Percentiles rank a stretch among this genome's conserved stretches.
Conservation (phyloP, 108 stramenopile genomes). For the Cafeteria roenbergensis region DNA sequence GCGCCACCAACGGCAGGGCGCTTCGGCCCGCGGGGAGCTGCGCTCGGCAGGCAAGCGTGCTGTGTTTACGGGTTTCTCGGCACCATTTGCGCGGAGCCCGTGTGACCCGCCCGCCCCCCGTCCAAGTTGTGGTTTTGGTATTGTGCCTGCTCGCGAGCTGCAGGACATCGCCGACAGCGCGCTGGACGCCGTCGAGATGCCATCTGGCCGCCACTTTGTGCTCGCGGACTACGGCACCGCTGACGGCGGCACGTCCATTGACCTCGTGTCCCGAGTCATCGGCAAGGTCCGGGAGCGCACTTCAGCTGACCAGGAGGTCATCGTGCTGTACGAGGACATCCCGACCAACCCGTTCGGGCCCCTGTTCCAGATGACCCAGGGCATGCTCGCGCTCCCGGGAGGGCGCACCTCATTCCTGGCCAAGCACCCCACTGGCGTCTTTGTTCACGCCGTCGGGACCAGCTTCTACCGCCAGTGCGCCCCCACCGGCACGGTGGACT, state of each 20-base stretch:
- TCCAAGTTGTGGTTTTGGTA: no score
- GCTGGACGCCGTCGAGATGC: constrained; percentile 20
- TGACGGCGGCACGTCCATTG: constrained; percentile 32
- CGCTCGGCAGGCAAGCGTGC: no score
- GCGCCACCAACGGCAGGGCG: no score
- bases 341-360: constrained; percentile 39
- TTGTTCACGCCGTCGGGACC: constrained; percentile 31
- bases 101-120: no score
- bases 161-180: constrained; percentile 24
- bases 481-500: constrained; percentile 33
- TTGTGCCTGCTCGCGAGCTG: no score
- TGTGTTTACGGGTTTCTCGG: no score
- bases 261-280: not conserved
- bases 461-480: constrained; percentile 40
- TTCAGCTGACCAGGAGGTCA: constrained; percentile 15
- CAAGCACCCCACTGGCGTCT: constrained; percentile 21
- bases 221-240: constrained; percentile 47
- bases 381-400: constrained; percentile 2
- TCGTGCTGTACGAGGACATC: constrained; percentile 49
- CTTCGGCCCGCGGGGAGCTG: no score
- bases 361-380: constrained; percentile 31
- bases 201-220: constrained; percentile 21
- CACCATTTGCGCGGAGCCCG: no score
- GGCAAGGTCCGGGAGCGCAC: not conserved
- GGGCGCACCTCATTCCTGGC: not conserved